Evolutionary conservation across 257 asterid species (phyloP).

Genomic region (Scutellaria baicalensis): DNA sequence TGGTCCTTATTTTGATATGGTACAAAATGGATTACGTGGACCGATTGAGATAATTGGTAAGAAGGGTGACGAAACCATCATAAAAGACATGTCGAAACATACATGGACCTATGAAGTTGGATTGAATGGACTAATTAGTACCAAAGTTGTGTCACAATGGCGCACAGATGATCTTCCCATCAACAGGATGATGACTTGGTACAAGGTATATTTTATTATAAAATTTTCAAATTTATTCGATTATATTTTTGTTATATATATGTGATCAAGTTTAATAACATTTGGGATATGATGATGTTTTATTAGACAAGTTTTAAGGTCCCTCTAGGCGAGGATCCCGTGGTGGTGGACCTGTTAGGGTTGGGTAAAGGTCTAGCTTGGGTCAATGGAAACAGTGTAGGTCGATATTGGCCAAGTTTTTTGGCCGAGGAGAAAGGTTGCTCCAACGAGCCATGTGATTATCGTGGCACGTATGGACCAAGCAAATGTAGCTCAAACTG

Average conservation of each 20-base stretch:
- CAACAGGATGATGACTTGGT: conserved; percentile 53
- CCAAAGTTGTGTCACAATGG: neutral
- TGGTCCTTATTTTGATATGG: conserved; percentile 38
- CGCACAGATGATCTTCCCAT: conserved; percentile 26
- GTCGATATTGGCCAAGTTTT: conserved; percentile 68
- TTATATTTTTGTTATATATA: no score
- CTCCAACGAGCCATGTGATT: conserved; percentile 50
- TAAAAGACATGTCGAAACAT: conserved; percentile 49
- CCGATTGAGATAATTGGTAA: conserved; percentile 47
- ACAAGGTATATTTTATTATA: no score
- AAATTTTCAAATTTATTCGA: no score
- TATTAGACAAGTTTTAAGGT: conserved; percentile 48
- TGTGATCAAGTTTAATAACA: no score
- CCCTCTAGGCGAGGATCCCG: conserved; percentile 50
- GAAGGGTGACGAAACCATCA: conserved; percentile 40
- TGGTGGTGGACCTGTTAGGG: conserved; percentile 48
- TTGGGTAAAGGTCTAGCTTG: conserved; percentile 67
- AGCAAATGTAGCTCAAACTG: conserved; percentile 48
- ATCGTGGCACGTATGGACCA: conserved; percentile 43
- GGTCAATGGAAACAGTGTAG: conserved; percentile 61
- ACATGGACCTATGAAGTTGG: conserved; percentile 57
- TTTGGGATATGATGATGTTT: no score
- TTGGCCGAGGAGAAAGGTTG: conserved; percentile 35
- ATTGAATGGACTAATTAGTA: conserved; percentile 24
- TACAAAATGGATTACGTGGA: conserved; percentile 39